phyloP scores from a whole-genome alignment of 257 asterid species.

The Penstemon eatonii region DNA sequence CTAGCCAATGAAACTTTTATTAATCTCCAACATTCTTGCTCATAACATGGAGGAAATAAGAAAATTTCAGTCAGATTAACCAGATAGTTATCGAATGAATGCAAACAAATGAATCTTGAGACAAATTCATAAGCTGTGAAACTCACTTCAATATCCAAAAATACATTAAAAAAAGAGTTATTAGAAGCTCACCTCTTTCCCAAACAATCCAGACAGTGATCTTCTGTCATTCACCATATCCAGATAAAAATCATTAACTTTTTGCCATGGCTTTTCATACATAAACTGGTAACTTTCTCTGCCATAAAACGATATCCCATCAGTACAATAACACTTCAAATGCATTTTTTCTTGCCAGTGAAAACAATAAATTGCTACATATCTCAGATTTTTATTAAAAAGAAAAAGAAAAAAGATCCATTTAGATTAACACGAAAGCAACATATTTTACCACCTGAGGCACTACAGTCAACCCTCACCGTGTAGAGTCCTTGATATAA shows the following conservation, averaged over 20 bases:
- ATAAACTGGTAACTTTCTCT: constrained; percentile 91
- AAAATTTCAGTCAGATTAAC: neutral
- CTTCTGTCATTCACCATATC: constrained; percentile 64
- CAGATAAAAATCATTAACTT: constrained; percentile 63
- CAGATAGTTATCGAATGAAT: neutral
- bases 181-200: constrained; percentile 57
- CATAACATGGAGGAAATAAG: neutral
- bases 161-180: neutral
- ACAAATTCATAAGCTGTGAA: constrained; percentile 9
- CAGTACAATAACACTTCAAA: constrained; percentile 9
- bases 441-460: too few species aligned
- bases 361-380: neutral
- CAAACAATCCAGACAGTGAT: constrained; percentile 52
- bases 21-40: neutral
- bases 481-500: neutral
- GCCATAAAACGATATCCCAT: constrained; percentile 27
- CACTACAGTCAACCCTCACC: neutral
- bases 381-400: too few species aligned
- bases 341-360: neutral
- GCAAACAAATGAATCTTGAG: constrained; percentile 14
- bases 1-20: neutral
- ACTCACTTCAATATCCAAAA: neutral
- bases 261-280: constrained; percentile 75
- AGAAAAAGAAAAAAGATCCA: neutral
- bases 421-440: too few species aligned